A percentile compares a stretch with the other conserved stretches of the same genome.
Conservation (phyloP, 2,329 filamentous ascomycete species). For the Fusarium humuli region DNA sequence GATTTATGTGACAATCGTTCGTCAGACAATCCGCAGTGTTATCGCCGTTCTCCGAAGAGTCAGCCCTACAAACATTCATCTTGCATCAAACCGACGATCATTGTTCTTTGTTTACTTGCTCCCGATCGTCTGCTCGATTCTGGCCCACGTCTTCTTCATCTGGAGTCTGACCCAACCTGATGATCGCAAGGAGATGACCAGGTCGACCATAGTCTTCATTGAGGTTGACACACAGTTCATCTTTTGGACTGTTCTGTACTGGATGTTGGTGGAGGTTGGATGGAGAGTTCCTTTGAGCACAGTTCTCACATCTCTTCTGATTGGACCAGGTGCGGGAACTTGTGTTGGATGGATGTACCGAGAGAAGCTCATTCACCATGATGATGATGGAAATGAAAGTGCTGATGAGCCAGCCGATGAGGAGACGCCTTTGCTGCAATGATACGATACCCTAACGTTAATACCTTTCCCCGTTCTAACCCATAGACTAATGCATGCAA, state of each 20-base stretch:
- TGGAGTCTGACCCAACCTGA: constrained; percentile 56
- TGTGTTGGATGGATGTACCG: constrained; percentile 56
- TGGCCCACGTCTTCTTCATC: constrained; percentile 57
- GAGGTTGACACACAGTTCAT: constrained; percentile 61
- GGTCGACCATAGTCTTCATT: constrained; percentile 58
- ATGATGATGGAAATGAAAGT: constrained; percentile 29
- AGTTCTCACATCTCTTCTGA: constrained; percentile 45
- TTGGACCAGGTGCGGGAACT: constrained; percentile 55
- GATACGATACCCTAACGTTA: constrained; percentile 13
- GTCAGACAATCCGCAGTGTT: constrained; percentile 52
- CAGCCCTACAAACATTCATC: constrained; percentile 52
- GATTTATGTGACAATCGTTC: constrained; percentile 59
- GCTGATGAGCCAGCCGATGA: constrained; percentile 44
- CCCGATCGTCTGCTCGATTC: constrained; percentile 57
- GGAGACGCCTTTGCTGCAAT: constrained; percentile 51
- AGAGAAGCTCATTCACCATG: constrained; percentile 51
- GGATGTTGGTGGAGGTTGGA: constrained; percentile 64
- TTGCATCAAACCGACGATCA: constrained; percentile 57
- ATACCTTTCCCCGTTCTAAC: neutral
- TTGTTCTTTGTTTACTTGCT: constrained; percentile 58
- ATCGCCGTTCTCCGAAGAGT: constrained; percentile 42
- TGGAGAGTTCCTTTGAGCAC: constrained; percentile 54
- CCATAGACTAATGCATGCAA: constrained; percentile 36
- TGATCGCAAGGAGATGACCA: constrained; percentile 63
- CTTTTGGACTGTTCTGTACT: constrained; percentile 62